phyloP scores from a whole-genome alignment of 345 rosid genomes.

The Sisymbrium altissimum region DNA sequence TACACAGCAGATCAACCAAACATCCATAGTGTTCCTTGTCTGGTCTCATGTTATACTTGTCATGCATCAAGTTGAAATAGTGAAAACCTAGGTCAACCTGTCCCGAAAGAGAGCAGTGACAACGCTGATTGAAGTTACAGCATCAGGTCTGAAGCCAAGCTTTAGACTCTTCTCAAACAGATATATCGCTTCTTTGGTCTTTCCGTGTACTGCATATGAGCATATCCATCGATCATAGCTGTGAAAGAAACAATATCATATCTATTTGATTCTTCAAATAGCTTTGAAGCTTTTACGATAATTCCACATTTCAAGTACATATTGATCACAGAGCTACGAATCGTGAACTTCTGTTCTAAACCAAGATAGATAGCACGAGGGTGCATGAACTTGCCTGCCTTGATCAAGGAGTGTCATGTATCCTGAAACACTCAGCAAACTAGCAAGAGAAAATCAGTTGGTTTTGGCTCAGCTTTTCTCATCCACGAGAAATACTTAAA shows the following conservation, averaged over 20 bases:
- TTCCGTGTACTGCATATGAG: conserved; percentile 21
- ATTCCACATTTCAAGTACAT: conserved; percentile 93
- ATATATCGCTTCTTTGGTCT: conserved; percentile 55
- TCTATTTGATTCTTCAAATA: conserved; percentile 41
- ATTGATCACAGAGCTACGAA: conserved; percentile 62
- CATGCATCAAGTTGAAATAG: conserved; percentile 61
- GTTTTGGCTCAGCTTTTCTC: conserved; percentile 68
- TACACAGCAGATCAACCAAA: conserved; percentile 79
- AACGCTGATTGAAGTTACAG: conserved; percentile 43
- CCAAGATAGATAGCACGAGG: conserved; percentile 52
- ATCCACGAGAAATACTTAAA: conserved; percentile 64
- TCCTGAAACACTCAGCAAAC: conserved; percentile 73
- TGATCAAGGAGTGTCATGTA: conserved; percentile 66
- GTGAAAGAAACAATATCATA: conserved; percentile 62
- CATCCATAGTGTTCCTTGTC: conserved; percentile 81
- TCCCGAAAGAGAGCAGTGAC: conserved; percentile 71
- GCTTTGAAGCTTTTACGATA: conserved; percentile 59
- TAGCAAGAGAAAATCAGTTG: conserved; percentile 69
- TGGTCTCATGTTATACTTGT: conserved; percentile 42
- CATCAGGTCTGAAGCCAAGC: conserved; percentile 27
- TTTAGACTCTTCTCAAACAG: conserved; percentile 56
- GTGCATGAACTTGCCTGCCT: conserved; percentile 76
- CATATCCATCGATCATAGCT: conserved; percentile 77
- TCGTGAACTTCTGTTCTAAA: conserved; percentile 40
- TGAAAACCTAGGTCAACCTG: conserved; percentile 68